phyloP scores from a whole-genome alignment of 2,329 filamentous ascomycete species.

The Colletotrichum limetticola region DNA sequence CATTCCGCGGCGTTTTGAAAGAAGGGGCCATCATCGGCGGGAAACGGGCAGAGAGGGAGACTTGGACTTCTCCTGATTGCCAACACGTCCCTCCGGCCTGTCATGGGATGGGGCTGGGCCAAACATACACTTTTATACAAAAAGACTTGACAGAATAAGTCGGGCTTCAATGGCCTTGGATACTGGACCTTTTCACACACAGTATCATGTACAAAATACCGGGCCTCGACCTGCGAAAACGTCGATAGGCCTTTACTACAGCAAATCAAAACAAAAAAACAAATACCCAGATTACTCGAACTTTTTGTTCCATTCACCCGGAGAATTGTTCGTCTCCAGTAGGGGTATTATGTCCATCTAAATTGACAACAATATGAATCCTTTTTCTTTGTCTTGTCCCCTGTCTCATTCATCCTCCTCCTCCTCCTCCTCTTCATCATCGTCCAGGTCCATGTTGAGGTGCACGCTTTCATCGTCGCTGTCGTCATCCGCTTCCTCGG shows the following conservation, averaged over 20 bases:
- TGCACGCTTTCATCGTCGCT: constrained; percentile 66
- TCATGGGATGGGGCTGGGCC: not conserved
- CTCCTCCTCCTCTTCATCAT: constrained; percentile 55
- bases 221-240: constrained; percentile 5
- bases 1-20: constrained; percentile 24
- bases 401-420: constrained; percentile 40
- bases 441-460: constrained; percentile 69
- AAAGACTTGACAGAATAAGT: not conserved
- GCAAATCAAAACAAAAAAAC: not conserved
- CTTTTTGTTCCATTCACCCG: not conserved
- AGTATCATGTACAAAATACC: constrained; percentile 29
- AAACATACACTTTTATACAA: not conserved
- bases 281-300: constrained; percentile 7
- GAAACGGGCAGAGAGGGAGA: too few relatives aligned
- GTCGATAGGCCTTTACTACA: not conserved
- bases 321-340: not conserved
- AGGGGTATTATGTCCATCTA: constrained; percentile 28
- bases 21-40: too few relatives aligned
- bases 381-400: constrained; percentile 43
- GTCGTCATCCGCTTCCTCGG: constrained; percentile 52
- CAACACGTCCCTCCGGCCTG: too few relatives aligned
- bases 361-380: constrained; percentile 17
- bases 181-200: constrained; percentile 14
- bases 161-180: constrained; percentile 25
- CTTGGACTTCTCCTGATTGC: too few relatives aligned